Conservation (phyloP, 306 rosid genomes). For the Medicago truncatula region MtrunA17r5.0-ANR NC_053047.1:1359001-1359500, state of each 20-base stretch:
- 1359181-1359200: too few relatives aligned
- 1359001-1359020: neutral
- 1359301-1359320: neutral
- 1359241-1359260: too few relatives aligned
- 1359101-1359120: neutral
- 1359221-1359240: too few relatives aligned
- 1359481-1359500: constrained; percentile 92
- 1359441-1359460: constrained; percentile 82
- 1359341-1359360: neutral
- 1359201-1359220: neutral
- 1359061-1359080: neutral
- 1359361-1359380: neutral
- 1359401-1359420: neutral
- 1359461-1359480: constrained; percentile 90
- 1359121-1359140: neutral
- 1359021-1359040: neutral
- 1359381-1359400: neutral
- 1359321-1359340: neutral
- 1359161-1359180: too few relatives aligned
- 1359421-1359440: constrained; percentile 76
- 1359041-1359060: neutral
- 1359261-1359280: neutral
- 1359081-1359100: neutral
- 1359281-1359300: neutral
- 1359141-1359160: neutral